Evolutionary conservation across 306 rosid species (phyloP), one percentile per base, ranked within the genome.

Genomic region (Neltuma alba): DNA sequence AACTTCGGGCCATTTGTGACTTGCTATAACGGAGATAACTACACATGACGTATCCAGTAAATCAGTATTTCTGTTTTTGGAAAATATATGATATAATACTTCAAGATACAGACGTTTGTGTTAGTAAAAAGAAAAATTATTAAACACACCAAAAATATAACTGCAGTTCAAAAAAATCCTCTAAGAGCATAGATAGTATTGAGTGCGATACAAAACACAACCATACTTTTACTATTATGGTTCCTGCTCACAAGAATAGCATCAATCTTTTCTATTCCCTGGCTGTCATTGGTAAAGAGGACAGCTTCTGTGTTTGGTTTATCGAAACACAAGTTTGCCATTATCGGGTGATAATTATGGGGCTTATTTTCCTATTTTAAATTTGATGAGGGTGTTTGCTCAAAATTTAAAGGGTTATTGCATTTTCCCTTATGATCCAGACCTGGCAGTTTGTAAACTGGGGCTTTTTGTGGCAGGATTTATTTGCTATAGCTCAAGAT

Each of bases 401-500:
- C 21, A 30, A 33, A 28, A 62, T 30, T 15, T 4, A 30, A 14
- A 16, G 68, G 21, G 0, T 1, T 7, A 31, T 62, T 62, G 34
- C 11, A 62, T 31, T 15, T 62, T 31, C 21, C 40, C 12, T 18
- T 7, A 0, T 20, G 41, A 33, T 64, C 25, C 40, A 25, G 44
- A 2, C 28, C 40, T 12, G 44, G n/a, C 14, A 47, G 15, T 58
- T 83, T 48, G 23, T 70, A 62, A 83, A n/a, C 60, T 71, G 60
- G 75, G 61, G 66, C 31, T 20, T 50, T 21, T 38, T 62, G 37
- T 88, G 76, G 58, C 93, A 94, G 96, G 97, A 94, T 85, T 88
- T 94, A 79, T 94, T 92, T 75, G 93, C 97, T 47, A 90, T 94
- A 62, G 94, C 97, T 36, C 94, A 87, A 89, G 96, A 94, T 83